Percentiles rank a stretch among this genome's conserved stretches.
Evolutionary conservation across 164 flowering plant genomes (phyloP).

Genomic region (Pachysandra terminalis): DNA sequence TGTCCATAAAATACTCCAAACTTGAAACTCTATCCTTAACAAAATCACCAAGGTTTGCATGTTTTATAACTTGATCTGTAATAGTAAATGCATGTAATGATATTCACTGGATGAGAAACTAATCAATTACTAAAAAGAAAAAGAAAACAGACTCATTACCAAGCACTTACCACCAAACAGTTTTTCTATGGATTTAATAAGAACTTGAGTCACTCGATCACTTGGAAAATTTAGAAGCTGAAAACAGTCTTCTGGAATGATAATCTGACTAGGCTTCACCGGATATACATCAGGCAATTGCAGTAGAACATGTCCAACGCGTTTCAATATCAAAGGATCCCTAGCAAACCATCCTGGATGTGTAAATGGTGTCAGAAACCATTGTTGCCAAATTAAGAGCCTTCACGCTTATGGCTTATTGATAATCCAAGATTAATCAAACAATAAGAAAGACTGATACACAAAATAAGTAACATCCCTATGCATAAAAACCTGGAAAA

Average conservation of each 20-base stretch:
- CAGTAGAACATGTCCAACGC: slow-evolving; percentile 67
- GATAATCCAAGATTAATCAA: neutral
- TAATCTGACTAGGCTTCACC: slow-evolving; percentile 39
- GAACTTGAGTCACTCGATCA: slow-evolving; percentile 37
- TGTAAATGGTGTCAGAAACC: neutral
- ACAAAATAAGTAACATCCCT: neutral
- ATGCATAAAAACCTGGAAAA: no score
- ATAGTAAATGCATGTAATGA: neutral
- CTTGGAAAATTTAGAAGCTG: slow-evolving; percentile 52
- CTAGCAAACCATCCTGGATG: slow-evolving; percentile 90
- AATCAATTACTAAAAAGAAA: neutral
- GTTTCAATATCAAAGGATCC: slow-evolving; percentile 59
- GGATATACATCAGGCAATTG: slow-evolving; percentile 25
- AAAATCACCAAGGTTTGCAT: slow-evolving; percentile 56
- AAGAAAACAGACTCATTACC: neutral
- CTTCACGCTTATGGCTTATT: no score
- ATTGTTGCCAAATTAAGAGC: neutral
- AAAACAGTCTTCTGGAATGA: slow-evolving; percentile 85
- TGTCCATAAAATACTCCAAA: slow-evolving; percentile 49
- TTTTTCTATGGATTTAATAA: slow-evolving; percentile 50
- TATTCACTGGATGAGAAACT: neutral
- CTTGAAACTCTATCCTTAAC: slow-evolving; percentile 63
- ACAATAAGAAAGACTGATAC: neutral
- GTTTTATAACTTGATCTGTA: slow-evolving; percentile 52
- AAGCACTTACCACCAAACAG: slow-evolving; percentile 61